These are phyloP conservation scores for Aquilaria sinensis DNA, from an alignment of 345 rosid genomes.

Conservation along the genomic window DNA sequence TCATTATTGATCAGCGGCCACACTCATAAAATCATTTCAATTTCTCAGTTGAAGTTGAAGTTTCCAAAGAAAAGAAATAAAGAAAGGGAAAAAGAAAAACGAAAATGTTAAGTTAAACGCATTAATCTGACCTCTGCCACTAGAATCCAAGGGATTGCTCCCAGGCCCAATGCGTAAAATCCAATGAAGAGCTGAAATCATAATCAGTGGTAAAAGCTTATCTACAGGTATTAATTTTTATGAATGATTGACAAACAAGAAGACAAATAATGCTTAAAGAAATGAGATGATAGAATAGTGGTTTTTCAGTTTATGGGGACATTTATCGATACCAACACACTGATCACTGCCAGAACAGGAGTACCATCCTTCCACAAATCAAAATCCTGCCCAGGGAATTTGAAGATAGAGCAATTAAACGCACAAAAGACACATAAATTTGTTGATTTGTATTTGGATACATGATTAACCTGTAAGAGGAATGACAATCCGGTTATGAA, in stretches of 20 bases:
- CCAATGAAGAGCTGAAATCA: not conserved
- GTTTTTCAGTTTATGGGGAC: not conserved
- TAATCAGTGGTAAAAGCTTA: not conserved
- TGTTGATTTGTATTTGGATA: not conserved
- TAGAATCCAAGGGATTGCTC: slow-evolving; percentile 11
- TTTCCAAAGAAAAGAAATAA: not conserved
- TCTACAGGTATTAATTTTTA: not conserved
- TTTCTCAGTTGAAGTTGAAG: not conserved
- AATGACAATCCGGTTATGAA: slow-evolving; percentile 24
- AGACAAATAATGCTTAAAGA: not conserved
- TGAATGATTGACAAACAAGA: not conserved
- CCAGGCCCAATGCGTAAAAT: not conserved
- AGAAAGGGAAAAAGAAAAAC: not conserved
- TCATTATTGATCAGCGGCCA: not conserved
- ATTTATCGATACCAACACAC: slow-evolving; percentile 9
- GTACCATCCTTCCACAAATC: not conserved
- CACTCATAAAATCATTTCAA: not conserved
- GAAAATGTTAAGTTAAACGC: not conserved
- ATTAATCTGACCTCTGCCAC: slow-evolving; percentile 8
- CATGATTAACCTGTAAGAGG: slow-evolving; percentile 23
- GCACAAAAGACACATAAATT: not conserved
- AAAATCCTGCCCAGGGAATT: not conserved
- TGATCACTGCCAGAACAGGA: slow-evolving; percentile 3
- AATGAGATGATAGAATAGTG: not conserved
- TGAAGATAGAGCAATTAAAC: not conserved